phyloP scores from a whole-genome alignment of 2,329 filamentous ascomycete genomes.

The Alternaria conjuncta region DNA sequence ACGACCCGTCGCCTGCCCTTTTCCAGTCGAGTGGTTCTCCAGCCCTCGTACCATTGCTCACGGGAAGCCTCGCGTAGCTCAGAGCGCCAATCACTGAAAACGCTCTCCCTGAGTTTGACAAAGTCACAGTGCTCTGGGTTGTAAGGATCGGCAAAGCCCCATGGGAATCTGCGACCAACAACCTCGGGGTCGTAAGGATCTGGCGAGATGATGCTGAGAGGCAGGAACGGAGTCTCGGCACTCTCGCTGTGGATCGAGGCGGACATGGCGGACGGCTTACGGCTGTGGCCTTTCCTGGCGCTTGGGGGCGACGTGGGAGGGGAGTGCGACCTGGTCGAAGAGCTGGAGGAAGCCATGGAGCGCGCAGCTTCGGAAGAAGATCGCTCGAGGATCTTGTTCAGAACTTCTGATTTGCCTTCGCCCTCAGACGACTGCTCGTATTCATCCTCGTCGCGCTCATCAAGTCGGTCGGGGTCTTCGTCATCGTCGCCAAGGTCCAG shows the following conservation, averaged over 20 bases:
- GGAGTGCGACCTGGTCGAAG: conserved; percentile 39
- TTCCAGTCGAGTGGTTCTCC: conserved; percentile 70
- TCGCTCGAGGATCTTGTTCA: conserved; percentile 48
- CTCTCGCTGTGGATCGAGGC: conserved; percentile 46
- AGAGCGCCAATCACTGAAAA: conserved; percentile 91
- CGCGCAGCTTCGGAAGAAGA: conserved; percentile 47
- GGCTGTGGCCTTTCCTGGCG: conserved; percentile 45
- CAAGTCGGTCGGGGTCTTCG: conserved; percentile 59
- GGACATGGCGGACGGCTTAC: conserved; percentile 51
- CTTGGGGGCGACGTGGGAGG: conserved; percentile 44
- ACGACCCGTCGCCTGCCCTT: conserved; percentile 34
- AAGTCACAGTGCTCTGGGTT: conserved; percentile 94
- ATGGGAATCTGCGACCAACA: conserved; percentile 88
- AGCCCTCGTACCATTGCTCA: conserved; percentile 94
- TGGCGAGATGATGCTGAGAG: conserved; percentile 91
- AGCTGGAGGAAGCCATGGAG: conserved; percentile 42
- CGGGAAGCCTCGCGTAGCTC: conserved; percentile 90
- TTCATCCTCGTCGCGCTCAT: conserved; percentile 60
- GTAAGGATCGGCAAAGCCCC: conserved; percentile 96
- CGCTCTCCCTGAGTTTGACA: conserved; percentile 82
- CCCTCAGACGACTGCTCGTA: conserved; percentile 47
- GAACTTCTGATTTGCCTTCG: conserved; percentile 42
- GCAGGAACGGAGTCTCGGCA: conserved; percentile 70
- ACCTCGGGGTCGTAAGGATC: conserved; percentile 84
- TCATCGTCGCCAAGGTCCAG: conserved; percentile 75